phyloP scores from a whole-genome alignment of 345 rosid genomes.

The Pelargonium nanum region DNA sequence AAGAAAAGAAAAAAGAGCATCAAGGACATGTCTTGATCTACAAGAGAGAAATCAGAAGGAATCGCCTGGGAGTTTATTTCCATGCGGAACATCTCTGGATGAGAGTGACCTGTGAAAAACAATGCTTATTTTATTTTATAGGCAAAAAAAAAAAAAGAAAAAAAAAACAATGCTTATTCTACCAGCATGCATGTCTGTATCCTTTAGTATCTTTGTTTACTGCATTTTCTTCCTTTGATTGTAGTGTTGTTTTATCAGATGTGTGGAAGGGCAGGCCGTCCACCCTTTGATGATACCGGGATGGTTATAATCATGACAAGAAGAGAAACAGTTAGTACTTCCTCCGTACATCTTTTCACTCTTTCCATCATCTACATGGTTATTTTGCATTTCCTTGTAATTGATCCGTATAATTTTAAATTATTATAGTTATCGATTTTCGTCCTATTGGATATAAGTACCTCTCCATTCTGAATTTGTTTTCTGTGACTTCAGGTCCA shows the following conservation, averaged over 20 bases:
- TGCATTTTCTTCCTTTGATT: background rate
- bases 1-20: background rate
- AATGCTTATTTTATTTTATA: too few relatives aligned
- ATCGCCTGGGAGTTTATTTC: background rate
- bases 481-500: constrained; percentile 53
- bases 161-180: background rate
- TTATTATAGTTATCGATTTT: background rate
- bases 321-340: constrained; percentile 61
- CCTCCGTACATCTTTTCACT: constrained; percentile 11
- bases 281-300: constrained; percentile 96
- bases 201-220: background rate
- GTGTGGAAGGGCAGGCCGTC: constrained; percentile 98
- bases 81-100: background rate
- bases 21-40: background rate
- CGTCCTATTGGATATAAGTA: background rate
- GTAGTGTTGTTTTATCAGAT: constrained; percentile 37
- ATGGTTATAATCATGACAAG: constrained; percentile 90
- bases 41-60: background rate
- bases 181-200: constrained; percentile 12
- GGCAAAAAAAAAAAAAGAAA: too few relatives aligned
- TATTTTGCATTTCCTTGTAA: background rate
- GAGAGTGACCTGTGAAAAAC: too few relatives aligned
- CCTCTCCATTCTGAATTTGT: constrained; percentile 8
- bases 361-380: background rate
- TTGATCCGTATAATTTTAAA: background rate